These are phyloP conservation scores for Pestalotiopsis sp. DNA, from an alignment of 2,329 filamentous ascomycete genomes.

Conservation along the genomic window DNA sequence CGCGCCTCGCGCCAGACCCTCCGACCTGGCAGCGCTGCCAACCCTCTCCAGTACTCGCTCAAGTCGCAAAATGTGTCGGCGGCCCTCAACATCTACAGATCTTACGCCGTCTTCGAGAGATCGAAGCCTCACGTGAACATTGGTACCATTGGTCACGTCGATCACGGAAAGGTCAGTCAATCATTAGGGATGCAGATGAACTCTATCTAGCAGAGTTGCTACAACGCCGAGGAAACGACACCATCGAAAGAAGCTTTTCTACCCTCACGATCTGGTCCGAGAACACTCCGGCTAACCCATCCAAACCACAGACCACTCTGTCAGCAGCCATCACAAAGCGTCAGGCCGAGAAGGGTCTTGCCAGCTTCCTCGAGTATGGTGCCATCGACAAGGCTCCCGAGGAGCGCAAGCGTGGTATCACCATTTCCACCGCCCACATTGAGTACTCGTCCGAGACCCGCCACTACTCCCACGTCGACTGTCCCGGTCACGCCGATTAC, in stretches of 20 bases:
- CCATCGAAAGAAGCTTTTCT: neutral
- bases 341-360: constrained; percentile 91
- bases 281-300: constrained; percentile 10
- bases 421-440: constrained; percentile 97
- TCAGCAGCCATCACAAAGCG: constrained; percentile 99
- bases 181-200: neutral
- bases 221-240: neutral
- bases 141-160: constrained; percentile 99
- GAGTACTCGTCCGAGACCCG: constrained; percentile 93
- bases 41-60: constrained; percentile 75
- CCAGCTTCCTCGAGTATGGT: constrained; percentile 95
- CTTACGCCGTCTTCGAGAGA: constrained; percentile 78
- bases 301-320: constrained; percentile 78
- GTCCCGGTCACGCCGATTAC: constrained; percentile 99
- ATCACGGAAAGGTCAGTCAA: constrained; percentile 89
- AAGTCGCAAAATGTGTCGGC: constrained; percentile 65
- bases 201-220: neutral
- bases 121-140: constrained; percentile 98
- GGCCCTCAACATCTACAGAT: constrained; percentile 67
- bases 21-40: constrained; percentile 67
- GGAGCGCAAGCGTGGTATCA: constrained; percentile 99
- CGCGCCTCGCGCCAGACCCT: constrained; percentile 80
- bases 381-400: constrained; percentile 98
- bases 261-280: neutral
- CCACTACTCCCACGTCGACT: constrained; percentile 99